phyloP scores from a whole-genome alignment of 768 basidiomycete genomes.

The Leccinum incarnatum region DNA sequence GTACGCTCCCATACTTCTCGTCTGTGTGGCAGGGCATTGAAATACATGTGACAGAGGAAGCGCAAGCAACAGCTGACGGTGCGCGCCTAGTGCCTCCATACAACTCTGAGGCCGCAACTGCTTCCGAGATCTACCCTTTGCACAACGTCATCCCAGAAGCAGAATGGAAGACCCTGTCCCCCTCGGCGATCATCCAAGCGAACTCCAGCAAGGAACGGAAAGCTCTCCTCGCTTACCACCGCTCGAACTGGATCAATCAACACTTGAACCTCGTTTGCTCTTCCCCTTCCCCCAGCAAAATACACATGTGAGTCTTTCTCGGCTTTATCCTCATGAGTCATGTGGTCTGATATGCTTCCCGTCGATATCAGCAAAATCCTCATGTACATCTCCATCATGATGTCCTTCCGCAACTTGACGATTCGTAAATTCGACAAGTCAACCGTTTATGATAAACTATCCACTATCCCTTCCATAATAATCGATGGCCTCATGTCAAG shows the following conservation, averaged over 20 bases:
- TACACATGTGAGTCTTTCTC: constrained; percentile 49
- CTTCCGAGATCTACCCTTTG: constrained; percentile 71
- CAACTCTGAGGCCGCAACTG: constrained; percentile 60
- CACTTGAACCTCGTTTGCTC: constrained; percentile 48
- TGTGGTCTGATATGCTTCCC: no score
- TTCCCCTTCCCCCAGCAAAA: constrained; percentile 52
- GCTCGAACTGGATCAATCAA: constrained; percentile 70
- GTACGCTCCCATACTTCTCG: constrained; percentile 41
- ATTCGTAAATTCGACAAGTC: no score
- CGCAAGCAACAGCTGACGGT: constrained; percentile 58
- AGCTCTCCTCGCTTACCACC: constrained; percentile 56
- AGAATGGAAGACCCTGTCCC: constrained; percentile 73
- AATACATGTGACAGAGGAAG: constrained; percentile 47
- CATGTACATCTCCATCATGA: no score
- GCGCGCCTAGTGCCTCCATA: constrained; percentile 76
- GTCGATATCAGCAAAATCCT: no score
- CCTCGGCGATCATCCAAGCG: constrained; percentile 54
- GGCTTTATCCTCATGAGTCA: neutral
- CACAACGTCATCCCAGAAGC: constrained; percentile 75
- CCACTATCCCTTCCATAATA: no score
- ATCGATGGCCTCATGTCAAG: no score
- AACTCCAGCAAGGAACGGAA: constrained; percentile 45
- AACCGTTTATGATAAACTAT: no score
- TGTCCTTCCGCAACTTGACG: no score
- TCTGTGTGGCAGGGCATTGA: neutral